Base-by-base conservation (phyloP, 2,329 filamentous ascomycete species). In the Talaromyces sp. region DNA sequence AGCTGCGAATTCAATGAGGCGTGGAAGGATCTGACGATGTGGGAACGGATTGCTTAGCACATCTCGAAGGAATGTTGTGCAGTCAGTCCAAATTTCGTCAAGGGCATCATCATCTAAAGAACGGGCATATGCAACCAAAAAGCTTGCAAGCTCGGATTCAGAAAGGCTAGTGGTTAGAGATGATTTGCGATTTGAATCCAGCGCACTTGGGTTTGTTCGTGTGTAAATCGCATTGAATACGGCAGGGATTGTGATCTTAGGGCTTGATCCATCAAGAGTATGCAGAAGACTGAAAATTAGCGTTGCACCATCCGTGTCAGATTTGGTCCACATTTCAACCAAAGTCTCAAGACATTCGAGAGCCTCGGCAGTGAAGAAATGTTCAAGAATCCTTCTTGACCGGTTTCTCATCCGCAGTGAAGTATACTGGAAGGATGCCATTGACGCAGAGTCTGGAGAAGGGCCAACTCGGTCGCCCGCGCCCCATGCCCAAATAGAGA, bases 71-170 rank as follows among this genome's bases (percentile, higher is more conserved):
- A 99, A 99, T 0, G 88, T 84, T 65, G 92, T 91, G 70, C 93
- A 99, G 69, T 99, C 93, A 36, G 86, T 82, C 94, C 94, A 99
- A 44, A 99, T 96, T 73, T 99, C 94, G 65, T 99, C 94, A 82
- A 97, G 93, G 14, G 94, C 89, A 76, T 99, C 94, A 65, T 99
- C 94, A 66, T 99, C 94, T 11, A 97, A 80, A 0, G 92, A 94
- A 27, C 84, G 84, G 0, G 91, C 88, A 71, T 99, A 99, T 57
- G 94, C 89, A 7, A 96, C 89, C 40, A 97, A 75, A 70, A 99
- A 99, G 8, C 88, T 84, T 8, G 93, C 90, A 10, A 99, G 78
- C 65, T 97, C 92, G 0, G 85, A 83, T 65, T 97, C 91, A 49
- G 86, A 86, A 9, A 99, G 76, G 43, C 90, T 87, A 16, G 94